Evolutionary conservation across 2,329 filamentous ascomycete genomes (phyloP).

Genomic region (Hymenoscyphus salicellus): DNA sequence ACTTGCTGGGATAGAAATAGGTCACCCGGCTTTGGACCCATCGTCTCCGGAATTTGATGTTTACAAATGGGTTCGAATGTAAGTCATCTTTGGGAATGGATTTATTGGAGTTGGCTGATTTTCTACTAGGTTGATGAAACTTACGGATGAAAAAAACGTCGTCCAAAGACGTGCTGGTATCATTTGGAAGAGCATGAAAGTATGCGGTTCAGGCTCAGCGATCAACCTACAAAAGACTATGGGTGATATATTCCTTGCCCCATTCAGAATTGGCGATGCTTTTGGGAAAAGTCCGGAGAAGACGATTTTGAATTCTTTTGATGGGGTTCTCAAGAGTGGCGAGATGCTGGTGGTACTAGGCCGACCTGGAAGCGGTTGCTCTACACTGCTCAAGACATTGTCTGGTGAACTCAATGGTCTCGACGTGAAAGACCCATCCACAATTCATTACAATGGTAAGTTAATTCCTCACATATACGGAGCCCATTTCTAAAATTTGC

Average conservation of each 20-base stretch:
- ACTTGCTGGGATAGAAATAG: constrained; percentile 40
- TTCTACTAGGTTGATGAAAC: constrained; percentile 35
- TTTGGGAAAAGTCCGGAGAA: constrained; percentile 52
- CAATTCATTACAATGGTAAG: constrained; percentile 61
- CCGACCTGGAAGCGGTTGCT: constrained; percentile 62
- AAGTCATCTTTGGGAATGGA: background rate
- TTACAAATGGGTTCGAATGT: constrained; percentile 49
- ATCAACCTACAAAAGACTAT: constrained; percentile 69
- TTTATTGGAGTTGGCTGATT: background rate
- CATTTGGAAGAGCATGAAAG: constrained; percentile 61
- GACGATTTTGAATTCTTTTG: constrained; percentile 61
- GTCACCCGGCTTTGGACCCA: constrained; percentile 52
- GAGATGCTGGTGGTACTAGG: constrained; percentile 69
- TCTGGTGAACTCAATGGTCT: constrained; percentile 58
- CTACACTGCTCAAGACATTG: constrained; percentile 60
- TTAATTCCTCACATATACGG: constrained; percentile 54
- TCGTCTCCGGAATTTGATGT: constrained; percentile 50
- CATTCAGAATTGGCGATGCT: constrained; percentile 55
- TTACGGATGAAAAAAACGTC: constrained; percentile 55
- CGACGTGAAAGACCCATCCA: constrained; percentile 48
- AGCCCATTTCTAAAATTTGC: constrained; percentile 46
- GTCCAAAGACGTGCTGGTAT: constrained; percentile 55
- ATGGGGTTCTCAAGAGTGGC: constrained; percentile 61
- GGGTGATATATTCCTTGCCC: constrained; percentile 54
- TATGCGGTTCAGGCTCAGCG: constrained; percentile 64